Base-by-base conservation (phyloP, 129 eudicot genomes). In the Centrapalus pauciflorus region DNA sequence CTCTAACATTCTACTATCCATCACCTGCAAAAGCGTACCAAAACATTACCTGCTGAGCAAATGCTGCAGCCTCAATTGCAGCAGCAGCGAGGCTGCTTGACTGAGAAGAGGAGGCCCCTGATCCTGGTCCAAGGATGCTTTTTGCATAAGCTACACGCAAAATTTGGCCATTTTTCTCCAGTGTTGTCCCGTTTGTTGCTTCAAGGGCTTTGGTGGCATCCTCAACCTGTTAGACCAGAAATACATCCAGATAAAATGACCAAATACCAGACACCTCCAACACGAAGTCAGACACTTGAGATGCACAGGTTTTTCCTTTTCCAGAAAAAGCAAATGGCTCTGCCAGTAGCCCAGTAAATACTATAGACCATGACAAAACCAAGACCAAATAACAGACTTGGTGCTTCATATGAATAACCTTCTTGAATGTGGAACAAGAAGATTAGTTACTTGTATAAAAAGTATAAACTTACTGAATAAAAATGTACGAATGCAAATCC, bases 31-130 rank as follows among this genome's bases (percentile, higher is more conserved):
- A 30, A 56, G 32, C 24, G 66, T 23, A 62, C 19, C 29, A 63
- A 32, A 60, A 23, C 23, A 66, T 26, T 49, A 93, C 99, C 91
- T 93, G 99, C 58, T 93, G 99, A 69, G 99, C 73, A 86, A 93
- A 93, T 17, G 99, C 66, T 43, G 99, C 99, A 56, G 99, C 99
- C 80, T 93, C 99, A 48, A 93, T 93, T 66, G 99, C 99, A 51
- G 99, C 96, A 64, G 99, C 96, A 55, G 99, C 99, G 73, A 93
- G 90, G 70, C 99, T 84, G 73, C 99, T 93, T 0, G 99, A 89
- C 67, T 89, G 99, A 61, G 95, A 79, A 73, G 88, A 74, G 8
- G 97, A 77, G 17, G 81, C 61, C 33, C 82, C 86, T 5, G 95
- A 79, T 43, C 87, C 92, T 40, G 99, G 84, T 38, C 99, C 99